Conservation (phyloP, 805 yeast species). For the Candida lessepsii region DNA sequence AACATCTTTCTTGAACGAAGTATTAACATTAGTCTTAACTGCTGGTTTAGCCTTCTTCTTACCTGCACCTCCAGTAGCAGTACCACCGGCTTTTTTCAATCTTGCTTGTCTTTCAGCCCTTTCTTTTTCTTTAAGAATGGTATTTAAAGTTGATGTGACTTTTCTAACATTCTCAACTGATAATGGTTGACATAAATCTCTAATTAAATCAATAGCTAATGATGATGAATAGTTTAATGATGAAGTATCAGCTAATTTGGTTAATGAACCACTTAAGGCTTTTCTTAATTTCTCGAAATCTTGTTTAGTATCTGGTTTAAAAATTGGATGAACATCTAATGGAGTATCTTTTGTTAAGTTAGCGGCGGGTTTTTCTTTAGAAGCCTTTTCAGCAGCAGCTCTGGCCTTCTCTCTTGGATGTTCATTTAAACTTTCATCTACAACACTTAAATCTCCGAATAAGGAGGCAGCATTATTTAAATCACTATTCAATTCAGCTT, state of each 20-base stretch:
- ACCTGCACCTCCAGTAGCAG: constrained; percentile 90
- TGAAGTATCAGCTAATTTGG: constrained; percentile 51
- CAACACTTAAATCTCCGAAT: constrained; percentile 70
- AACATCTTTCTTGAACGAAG: constrained; percentile 61
- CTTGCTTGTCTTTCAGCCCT: constrained; percentile 88
- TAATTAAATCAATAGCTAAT: constrained; percentile 79
- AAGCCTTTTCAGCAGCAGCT: constrained; percentile 40
- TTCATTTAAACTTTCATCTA: constrained; percentile 35
- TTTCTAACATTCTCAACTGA: constrained; percentile 80
- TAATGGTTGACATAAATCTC: constrained; percentile 83
- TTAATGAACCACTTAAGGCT: constrained; percentile 22
- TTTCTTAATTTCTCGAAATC: constrained; percentile 59
- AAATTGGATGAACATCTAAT: constrained; percentile 72
- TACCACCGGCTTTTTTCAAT: constrained; percentile 76
- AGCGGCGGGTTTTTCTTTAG: constrained; percentile 24
- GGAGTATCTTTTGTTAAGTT: constrained; percentile 61
- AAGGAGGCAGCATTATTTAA: constrained; percentile 90
- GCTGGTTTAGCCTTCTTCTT: constrained; percentile 88
- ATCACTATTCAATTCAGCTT: constrained; percentile 83
- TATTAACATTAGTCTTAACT: constrained; percentile 57
- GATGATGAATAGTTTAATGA: constrained; percentile 66
- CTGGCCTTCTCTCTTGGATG: constrained; percentile 53
- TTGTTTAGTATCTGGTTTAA: constrained; percentile 74
- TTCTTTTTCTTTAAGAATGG: constrained; percentile 79
- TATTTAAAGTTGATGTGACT: constrained; percentile 80